Evolutionary conservation across 148 eudicot genomes (phyloP).

Genomic region (Diospyros lotus): DNA sequence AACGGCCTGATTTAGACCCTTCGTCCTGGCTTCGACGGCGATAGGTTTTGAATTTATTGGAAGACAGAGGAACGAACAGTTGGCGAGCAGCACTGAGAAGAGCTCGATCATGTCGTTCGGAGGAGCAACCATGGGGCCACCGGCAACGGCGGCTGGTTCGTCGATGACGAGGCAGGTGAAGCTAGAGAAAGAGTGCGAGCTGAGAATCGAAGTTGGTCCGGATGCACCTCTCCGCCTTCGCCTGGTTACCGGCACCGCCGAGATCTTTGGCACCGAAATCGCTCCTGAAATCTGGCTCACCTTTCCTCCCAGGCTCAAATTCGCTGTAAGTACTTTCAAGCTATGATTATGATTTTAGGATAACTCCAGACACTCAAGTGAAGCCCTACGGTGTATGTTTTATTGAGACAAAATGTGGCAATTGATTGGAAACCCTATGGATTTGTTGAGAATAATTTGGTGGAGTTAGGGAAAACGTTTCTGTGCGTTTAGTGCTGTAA

Average conservation of each 20-base stretch:
- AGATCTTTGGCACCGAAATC: constrained; percentile 85
- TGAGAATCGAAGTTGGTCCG: constrained; percentile 75
- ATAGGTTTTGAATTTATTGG: not conserved
- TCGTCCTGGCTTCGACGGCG: not conserved
- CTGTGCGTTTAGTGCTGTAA: no score
- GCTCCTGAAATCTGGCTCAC: constrained; percentile 84
- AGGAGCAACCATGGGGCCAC: constrained; percentile 34
- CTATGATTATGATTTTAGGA: not conserved
- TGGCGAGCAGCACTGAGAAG: not conserved
- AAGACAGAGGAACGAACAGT: not conserved
- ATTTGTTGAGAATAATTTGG: no score
- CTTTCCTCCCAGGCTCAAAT: constrained; percentile 85
- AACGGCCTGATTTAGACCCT: no score
- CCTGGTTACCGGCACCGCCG: constrained; percentile 64
- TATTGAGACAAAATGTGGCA: no score
- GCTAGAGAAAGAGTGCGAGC: constrained; percentile 80
- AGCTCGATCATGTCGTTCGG: constrained; percentile 41
- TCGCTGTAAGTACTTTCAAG: constrained; percentile 53
- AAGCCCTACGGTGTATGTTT: no score
- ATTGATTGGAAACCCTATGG: no score
- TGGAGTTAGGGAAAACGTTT: no score
- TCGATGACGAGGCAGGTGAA: constrained; percentile 59
- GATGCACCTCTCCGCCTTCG: constrained; percentile 66
- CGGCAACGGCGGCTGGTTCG: constrained; percentile 27
- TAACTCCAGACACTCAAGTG: not conserved